Percentiles rank a stretch among this genome's conserved stretches.
Evolutionary conservation across 2,329 filamentous ascomycete species (phyloP).

Genomic region (Clarireedia monteithiana): DNA sequence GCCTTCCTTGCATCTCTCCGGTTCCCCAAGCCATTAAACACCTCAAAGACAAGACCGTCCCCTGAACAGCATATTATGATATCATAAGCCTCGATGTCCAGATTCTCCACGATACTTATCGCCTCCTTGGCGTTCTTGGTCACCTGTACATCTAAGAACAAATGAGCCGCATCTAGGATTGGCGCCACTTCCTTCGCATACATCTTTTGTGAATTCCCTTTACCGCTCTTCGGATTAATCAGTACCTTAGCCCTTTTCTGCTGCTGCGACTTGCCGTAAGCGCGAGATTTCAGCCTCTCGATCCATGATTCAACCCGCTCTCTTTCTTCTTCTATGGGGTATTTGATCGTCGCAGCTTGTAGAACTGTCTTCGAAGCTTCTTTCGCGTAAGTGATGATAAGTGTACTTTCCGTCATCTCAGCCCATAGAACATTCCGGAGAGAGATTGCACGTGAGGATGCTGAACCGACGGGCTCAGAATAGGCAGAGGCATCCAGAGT

Average conservation of each 20-base stretch:
- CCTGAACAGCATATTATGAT: constrained; percentile 82
- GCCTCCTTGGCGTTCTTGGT: constrained; percentile 70
- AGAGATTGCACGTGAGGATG: constrained; percentile 4
- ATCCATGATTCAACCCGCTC: constrained; percentile 43
- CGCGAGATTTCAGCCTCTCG: constrained; percentile 51
- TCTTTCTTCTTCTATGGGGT: constrained; percentile 34
- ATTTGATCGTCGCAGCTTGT: constrained; percentile 27
- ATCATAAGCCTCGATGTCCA: constrained; percentile 74
- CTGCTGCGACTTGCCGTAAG: constrained; percentile 60
- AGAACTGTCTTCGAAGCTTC: constrained; percentile 1
- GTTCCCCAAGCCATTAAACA: constrained; percentile 82
- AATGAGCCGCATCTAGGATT: constrained; percentile 72
- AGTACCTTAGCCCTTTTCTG: constrained; percentile 76
- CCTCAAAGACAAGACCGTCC: constrained; percentile 82
- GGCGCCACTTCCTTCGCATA: constrained; percentile 71
- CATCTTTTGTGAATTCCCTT: constrained; percentile 61
- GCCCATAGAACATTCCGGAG: constrained; percentile 9
- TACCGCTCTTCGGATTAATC: constrained; percentile 82
- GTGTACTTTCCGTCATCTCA: constrained; percentile 1
- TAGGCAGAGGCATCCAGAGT: constrained; percentile 3
- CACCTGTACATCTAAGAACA: constrained; percentile 63
- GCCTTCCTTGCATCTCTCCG: constrained; percentile 66
- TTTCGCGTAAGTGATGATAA: constrained; percentile 9
- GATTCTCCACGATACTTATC: constrained; percentile 61
- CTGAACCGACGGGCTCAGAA: constrained; percentile 3